These are phyloP conservation scores for Penicillium bovifimosum DNA, from an alignment of 495 filamentous ascomycete species.

Conservation along the genomic window DNA sequence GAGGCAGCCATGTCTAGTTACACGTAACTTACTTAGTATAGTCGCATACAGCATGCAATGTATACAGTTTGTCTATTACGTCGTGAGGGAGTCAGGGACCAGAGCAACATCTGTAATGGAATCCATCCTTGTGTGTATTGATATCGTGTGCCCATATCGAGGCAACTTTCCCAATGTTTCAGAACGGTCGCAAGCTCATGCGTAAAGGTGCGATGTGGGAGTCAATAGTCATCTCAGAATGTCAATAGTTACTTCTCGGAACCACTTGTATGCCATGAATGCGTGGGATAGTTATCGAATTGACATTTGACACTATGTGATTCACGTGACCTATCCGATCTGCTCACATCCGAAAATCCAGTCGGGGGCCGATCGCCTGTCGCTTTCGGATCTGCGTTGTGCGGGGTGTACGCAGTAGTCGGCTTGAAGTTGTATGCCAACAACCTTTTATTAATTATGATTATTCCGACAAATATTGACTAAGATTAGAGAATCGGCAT, in stretches of 20 bases:
- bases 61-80: too few species aligned
- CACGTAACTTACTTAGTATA: neutral
- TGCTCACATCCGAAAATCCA: constrained; percentile 19
- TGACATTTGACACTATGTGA: too few species aligned
- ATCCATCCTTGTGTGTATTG: neutral
- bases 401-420: constrained; percentile 7
- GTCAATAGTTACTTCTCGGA: too few species aligned
- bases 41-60: too few species aligned
- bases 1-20: too few species aligned
- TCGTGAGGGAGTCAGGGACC: too few species aligned
- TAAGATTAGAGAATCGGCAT: neutral
- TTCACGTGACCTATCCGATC: constrained; percentile 23
- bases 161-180: neutral
- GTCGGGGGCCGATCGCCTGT: neutral
- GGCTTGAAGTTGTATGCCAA: neutral
- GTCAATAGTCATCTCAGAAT: too few species aligned
- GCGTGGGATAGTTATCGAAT: too few species aligned
- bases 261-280: too few species aligned
- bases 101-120: too few species aligned
- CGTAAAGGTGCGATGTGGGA: too few species aligned
- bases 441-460: neutral
- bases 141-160: neutral
- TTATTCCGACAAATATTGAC: neutral
- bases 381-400: constrained; percentile 20
- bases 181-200: too few species aligned